These are phyloP conservation scores for Furcasterigmium sp. DNA, from an alignment of 2,329 filamentous ascomycete species.

Conservation along the genomic window DNA sequence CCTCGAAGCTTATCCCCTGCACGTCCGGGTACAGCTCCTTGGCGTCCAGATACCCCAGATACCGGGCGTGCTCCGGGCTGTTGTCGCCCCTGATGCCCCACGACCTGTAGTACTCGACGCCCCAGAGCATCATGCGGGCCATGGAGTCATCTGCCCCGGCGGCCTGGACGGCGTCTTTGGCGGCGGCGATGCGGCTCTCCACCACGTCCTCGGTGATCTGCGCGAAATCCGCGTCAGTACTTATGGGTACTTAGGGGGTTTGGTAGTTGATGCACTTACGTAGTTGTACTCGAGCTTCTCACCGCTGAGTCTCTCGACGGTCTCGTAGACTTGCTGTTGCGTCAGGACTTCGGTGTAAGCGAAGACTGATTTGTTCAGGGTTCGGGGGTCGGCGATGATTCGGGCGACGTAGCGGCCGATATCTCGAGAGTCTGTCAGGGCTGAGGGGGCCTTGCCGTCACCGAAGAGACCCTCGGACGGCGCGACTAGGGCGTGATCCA, in stretches of 20 bases:
- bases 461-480: constrained; percentile 32
- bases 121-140: neutral
- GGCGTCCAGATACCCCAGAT: constrained; percentile 46
- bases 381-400: constrained; percentile 46
- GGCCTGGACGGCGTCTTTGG: neutral
- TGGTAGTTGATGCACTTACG: too few species aligned
- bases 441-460: constrained; percentile 35
- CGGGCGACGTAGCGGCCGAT: constrained; percentile 44
- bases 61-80: constrained; percentile 43
- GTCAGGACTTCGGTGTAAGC: constrained; percentile 38
- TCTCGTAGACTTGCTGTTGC: constrained; percentile 37
- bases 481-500: constrained; percentile 33
- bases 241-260: too few species aligned
- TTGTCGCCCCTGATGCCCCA: constrained; percentile 48
- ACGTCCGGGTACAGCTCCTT: constrained; percentile 51
- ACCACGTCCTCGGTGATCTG: neutral
- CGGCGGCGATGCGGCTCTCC: neutral
- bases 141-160: neutral
- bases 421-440: constrained; percentile 43
- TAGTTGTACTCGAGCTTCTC: constrained; percentile 36
- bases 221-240: too few species aligned
- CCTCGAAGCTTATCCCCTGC: constrained; percentile 2
- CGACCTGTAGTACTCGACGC: constrained; percentile 35
- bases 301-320: constrained; percentile 41
- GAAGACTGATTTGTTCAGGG: constrained; percentile 47